These are phyloP conservation scores for Annulohypoxylon nitens DNA, from an alignment of 495 filamentous ascomycete species.

Conservation along the genomic window DNA sequence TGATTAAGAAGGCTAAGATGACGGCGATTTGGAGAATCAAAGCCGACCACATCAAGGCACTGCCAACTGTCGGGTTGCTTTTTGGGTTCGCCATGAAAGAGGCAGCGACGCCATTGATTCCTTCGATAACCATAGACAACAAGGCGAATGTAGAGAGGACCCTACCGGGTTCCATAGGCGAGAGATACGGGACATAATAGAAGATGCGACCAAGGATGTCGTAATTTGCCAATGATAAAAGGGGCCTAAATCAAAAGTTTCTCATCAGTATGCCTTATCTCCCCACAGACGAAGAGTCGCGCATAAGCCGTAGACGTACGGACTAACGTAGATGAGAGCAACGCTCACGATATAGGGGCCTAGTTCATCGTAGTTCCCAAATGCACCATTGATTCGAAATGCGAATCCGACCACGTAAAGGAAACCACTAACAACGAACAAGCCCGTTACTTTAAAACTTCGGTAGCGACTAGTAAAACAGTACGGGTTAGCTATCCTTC, in stretches of 20 bases:
- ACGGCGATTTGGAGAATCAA: slow-evolving; percentile 6
- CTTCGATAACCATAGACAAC: slow-evolving; percentile 8
- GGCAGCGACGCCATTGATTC: slow-evolving; percentile 13
- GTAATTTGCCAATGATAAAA: slow-evolving; percentile 17
- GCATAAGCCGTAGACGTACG: slow-evolving; percentile 3
- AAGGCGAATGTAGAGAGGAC: slow-evolving; percentile 8
- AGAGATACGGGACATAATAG: slow-evolving; percentile 14
- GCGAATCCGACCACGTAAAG: slow-evolving; percentile 14
- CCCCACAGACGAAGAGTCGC: neutral
- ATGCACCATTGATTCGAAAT: slow-evolving; percentile 11
- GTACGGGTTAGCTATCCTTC: neutral
- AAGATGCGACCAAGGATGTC: slow-evolving; percentile 18
- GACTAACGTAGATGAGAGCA: slow-evolving; percentile 18
- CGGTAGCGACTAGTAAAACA: neutral
- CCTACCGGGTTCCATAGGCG: slow-evolving; percentile 5
- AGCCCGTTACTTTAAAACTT: neutral
- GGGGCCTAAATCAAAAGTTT: neutral
- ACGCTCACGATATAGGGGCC: slow-evolving; percentile 13
- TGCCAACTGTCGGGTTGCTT: neutral
- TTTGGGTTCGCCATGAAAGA: slow-evolving; percentile 14
- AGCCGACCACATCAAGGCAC: slow-evolving; percentile 9
- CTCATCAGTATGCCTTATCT: neutral
- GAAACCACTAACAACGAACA: slow-evolving; percentile 5
- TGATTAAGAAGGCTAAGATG: neutral
- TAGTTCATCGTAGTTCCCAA: slow-evolving; percentile 17